A percentile compares a stretch with the other conserved stretches of the same genome.
phyloP scores from a whole-genome alignment of 805 yeast genomes.

The Monosporozyma servazzii region DNA sequence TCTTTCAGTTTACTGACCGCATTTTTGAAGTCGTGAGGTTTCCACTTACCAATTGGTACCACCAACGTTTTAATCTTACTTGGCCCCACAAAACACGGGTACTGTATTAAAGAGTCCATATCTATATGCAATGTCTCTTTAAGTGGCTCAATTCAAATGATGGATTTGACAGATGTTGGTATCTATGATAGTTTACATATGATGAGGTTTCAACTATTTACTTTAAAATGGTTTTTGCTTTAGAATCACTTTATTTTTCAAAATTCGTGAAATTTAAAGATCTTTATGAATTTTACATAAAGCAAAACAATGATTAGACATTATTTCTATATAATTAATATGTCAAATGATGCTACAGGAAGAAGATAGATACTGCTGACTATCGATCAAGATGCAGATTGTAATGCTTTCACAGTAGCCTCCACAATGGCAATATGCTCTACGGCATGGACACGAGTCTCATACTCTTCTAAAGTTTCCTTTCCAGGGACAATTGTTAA shows the following conservation, averaged over 20 bases:
- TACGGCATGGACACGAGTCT: slow-evolving; percentile 65
- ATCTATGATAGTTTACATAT: neutral
- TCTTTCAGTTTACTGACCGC: slow-evolving; percentile 38
- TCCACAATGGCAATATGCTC: slow-evolving; percentile 93
- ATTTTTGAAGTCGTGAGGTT: slow-evolving; percentile 29
- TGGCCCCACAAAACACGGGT: slow-evolving; percentile 41
- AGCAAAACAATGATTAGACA: neutral
- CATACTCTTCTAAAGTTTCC: slow-evolving; percentile 74
- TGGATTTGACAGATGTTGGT: neutral
- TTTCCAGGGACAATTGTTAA: slow-evolving; percentile 52
- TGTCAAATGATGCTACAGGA: too few relatives aligned
- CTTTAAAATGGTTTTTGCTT: neutral
- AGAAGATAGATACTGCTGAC: too few relatives aligned
- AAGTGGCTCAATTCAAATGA: too few relatives aligned
- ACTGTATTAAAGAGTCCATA: slow-evolving; percentile 11
- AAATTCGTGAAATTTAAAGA: neutral
- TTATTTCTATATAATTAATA: neutral
- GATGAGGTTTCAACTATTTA: neutral
- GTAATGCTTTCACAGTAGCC: slow-evolving; percentile 62
- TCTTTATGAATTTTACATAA: neutral
- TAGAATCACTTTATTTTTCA: neutral
- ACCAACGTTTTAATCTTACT: slow-evolving; percentile 57
- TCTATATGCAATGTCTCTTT: neutral
- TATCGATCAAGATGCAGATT: neutral
- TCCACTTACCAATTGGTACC: slow-evolving; percentile 54